Evolutionary conservation across 1,139 yeast species (phyloP).

Genomic region (Sugiyamaella castrensis): DNA sequence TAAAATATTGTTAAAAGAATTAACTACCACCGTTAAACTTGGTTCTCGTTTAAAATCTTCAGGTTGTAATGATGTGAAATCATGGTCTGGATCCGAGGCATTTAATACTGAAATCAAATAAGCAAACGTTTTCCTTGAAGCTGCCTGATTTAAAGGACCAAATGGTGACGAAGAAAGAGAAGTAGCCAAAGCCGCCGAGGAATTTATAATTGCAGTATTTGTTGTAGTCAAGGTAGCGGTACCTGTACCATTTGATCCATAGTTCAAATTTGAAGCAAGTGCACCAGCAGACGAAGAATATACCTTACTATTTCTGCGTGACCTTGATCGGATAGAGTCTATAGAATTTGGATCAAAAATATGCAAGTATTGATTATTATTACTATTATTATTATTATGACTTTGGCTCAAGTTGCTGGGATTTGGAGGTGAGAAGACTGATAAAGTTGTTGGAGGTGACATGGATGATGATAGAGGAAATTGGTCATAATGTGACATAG

Average conservation of each 20-base stretch:
- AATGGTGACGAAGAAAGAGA: slow-evolving; percentile 62
- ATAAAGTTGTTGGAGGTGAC: slow-evolving; percentile 21
- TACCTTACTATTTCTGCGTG: slow-evolving; percentile 7
- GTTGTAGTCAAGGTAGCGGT: background rate
- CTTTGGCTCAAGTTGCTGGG: background rate
- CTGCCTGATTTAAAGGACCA: slow-evolving; percentile 82
- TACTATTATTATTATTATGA: slow-evolving; percentile 1
- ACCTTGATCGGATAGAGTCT: slow-evolving; percentile 1
- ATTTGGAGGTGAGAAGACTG: slow-evolving; percentile 22
- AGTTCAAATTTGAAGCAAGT: slow-evolving; percentile 1
- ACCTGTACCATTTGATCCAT: slow-evolving; percentile 1
- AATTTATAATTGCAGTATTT: background rate
- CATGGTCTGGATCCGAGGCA: slow-evolving; percentile 94
- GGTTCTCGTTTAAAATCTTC: slow-evolving; percentile 66
- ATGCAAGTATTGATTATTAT: slow-evolving; percentile 3
- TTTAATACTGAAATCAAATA: slow-evolving; percentile 86
- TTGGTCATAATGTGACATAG: slow-evolving; percentile 21
- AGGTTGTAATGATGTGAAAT: slow-evolving; percentile 83
- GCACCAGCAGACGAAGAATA: slow-evolving; percentile 3
- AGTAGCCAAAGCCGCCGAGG: background rate
- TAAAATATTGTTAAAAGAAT: slow-evolving; percentile 74
- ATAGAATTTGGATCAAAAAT: slow-evolving; percentile 8
- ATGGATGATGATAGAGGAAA: slow-evolving; percentile 24
- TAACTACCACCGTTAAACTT: slow-evolving; percentile 53
- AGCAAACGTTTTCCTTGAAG: slow-evolving; percentile 86